Base-by-base conservation (phyloP, 1,139 yeast genomes). In the Sugiyamaella castrensis region DNA sequence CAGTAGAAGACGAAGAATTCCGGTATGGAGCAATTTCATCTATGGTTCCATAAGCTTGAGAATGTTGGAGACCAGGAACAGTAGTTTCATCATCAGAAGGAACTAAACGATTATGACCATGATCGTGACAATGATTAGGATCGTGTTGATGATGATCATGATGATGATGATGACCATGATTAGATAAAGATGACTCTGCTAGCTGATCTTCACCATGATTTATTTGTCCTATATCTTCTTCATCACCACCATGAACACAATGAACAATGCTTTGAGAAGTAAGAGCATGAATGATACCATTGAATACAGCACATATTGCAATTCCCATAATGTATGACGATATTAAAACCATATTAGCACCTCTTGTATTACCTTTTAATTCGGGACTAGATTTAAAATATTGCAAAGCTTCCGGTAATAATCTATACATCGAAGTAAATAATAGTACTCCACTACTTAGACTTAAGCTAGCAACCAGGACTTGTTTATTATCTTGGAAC, bases 231-330 rank as follows among this genome's bases (percentile, higher is more conserved):
- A 29, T n/a, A 27, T 29, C 40, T 27, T 12, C 16, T 11, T 28
- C n/a, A 3, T 29, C 40, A 8, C 29, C 46, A 12, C 59, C 74
- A 59, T 89, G 96, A 13, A 80, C 83, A 66, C 97, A 89, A 62
- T 89, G 96, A 0, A 91, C 87, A 28, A 91, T 79, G 29, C 94
- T 83, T 61, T 87, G 87, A 51, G 92, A 80, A 1, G 97, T 87
- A 48, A 83, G 66, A 37, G 80, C 66, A 64, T 91, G 96, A 12
- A 91, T 79, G 0, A 83, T 40, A 26, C 73, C 66, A 63, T 89
- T 89, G 54, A 91, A 70, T 2, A 68, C 55, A 1, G 81, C 66
- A 60, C 95, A 87, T 2, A 80, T 57, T 1, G 71, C 45, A 3
- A 84, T 77, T 1, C 98, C 98, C 1, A 69, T 56, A 5, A 81